These are phyloP conservation scores for Phytomonas francai DNA, from an alignment of 208 protist species.

Conservation along the genomic window DNA sequence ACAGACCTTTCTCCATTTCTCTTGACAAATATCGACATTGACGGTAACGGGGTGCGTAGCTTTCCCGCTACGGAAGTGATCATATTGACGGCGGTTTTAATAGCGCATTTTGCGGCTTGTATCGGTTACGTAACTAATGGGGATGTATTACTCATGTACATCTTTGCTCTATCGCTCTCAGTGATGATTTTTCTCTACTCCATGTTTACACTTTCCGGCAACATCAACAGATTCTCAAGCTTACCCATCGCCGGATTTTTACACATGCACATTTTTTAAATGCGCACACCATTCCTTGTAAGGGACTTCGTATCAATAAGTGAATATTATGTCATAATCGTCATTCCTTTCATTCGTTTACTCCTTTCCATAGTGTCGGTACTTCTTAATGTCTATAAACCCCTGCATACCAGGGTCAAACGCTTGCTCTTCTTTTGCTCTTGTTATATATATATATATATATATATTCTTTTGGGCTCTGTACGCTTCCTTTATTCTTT, in stretches of 20 bases:
- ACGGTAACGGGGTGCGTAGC: conserved; percentile 23
- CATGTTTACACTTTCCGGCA: conserved; percentile 23
- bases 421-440: no score
- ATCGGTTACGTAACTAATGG: conserved; percentile 32
- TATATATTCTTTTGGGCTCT: no score
- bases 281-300: conserved; percentile 13
- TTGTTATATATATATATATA: no score
- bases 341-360: background rate
- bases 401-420: no score
- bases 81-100: conserved; percentile 18
- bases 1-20: conserved; percentile 36
- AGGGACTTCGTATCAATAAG: background rate
- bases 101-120: conserved; percentile 35
- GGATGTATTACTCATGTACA: conserved; percentile 34
- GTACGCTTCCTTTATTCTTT: no score
- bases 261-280: conserved; percentile 40
- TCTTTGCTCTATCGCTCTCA: conserved; percentile 21
- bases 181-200: conserved; percentile 26
- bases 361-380: background rate
- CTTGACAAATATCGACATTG: conserved; percentile 38
- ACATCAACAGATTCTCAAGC: conserved; percentile 27
- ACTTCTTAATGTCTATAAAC: no score
- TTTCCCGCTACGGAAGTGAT: conserved; percentile 28
- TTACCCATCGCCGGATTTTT: conserved; percentile 32
- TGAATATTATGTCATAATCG: background rate